phyloP scores from a whole-genome alignment of 495 filamentous ascomycete genomes.

The Penicillium chermesinum region DNA sequence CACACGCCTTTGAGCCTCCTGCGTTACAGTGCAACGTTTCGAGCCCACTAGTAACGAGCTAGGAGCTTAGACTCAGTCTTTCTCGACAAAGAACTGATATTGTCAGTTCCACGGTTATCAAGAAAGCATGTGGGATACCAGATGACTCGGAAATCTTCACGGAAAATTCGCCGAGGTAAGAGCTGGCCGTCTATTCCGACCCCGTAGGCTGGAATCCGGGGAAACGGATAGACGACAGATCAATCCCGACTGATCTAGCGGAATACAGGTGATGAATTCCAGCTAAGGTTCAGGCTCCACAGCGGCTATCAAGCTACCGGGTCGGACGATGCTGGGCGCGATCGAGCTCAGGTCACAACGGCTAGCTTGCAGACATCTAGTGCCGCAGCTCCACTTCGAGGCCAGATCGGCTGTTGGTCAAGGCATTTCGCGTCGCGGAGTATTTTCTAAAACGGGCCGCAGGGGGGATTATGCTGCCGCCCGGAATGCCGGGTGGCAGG shows the following conservation, averaged over 20 bases:
- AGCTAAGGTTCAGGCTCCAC: background rate
- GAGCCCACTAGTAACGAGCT: too few species aligned
- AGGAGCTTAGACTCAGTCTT: too few species aligned
- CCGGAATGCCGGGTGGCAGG: background rate
- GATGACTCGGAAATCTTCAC: too few species aligned
- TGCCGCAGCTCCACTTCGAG: background rate
- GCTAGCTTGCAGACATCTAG: background rate
- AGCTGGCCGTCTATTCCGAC: slow-evolving; percentile 1
- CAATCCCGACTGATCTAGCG: background rate
- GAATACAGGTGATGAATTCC: background rate
- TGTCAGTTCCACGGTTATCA: too few species aligned
- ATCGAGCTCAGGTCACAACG: background rate
- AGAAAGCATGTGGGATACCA: too few species aligned
- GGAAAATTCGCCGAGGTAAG: too few species aligned
- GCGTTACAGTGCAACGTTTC: too few species aligned
- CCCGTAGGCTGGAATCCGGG: slow-evolving; percentile 2
- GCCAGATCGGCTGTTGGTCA: background rate
- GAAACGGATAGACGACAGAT: slow-evolving; percentile 1
- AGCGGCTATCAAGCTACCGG: slow-evolving; percentile 1
- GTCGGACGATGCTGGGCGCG: slow-evolving; percentile 1
- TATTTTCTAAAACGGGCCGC: too few species aligned
- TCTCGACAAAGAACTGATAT: too few species aligned
- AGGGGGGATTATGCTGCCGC: too few species aligned
- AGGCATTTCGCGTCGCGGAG: background rate
- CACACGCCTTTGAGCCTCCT: too few species aligned